Evolutionary conservation across 1,284 basidiomycete species (phyloP).

Genomic region (Malassezia globosa): DNA sequence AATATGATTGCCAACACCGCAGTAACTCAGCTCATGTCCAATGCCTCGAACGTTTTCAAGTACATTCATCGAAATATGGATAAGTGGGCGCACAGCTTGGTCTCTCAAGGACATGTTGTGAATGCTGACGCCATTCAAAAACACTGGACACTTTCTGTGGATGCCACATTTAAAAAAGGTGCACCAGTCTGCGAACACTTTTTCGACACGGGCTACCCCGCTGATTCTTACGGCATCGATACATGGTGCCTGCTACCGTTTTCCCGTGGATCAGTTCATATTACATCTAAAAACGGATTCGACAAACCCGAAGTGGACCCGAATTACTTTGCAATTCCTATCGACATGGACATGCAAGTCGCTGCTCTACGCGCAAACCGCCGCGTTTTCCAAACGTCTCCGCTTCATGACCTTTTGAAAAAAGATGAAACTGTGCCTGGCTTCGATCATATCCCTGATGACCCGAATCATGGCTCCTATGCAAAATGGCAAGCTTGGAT

Average conservation of each 20-base stretch:
- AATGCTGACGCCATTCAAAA: constrained; percentile 19
- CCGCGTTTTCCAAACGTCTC: constrained; percentile 32
- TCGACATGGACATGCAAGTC: constrained; percentile 47
- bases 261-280: constrained; percentile 26
- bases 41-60: constrained; percentile 19
- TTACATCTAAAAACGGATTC: constrained; percentile 19
- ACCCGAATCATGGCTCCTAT: constrained; percentile 28
- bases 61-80: constrained; percentile 26
- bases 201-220: constrained; percentile 32
- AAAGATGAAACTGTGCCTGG: constrained; percentile 47
- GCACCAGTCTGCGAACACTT: constrained; percentile 31
- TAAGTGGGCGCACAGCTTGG: constrained; percentile 25
- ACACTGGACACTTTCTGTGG: constrained; percentile 24
- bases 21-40: constrained; percentile 23
- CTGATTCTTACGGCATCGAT: constrained; percentile 28
- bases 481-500: constrained; percentile 47
- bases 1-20: constrained; percentile 31
- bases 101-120: constrained; percentile 25
- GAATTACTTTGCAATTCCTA: constrained; percentile 45
- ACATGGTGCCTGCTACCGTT: constrained; percentile 37
- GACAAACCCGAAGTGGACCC: constrained; percentile 18
- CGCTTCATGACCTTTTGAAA: constrained; percentile 31
- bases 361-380: constrained; percentile 39
- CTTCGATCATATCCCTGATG: constrained; percentile 26
- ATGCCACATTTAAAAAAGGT: constrained; percentile 24